A percentile compares a stretch with the other conserved stretches of the same genome.
phyloP scores from a whole-genome alignment of 768 basidiomycete genomes.

The Boletellus sp. region DNA sequence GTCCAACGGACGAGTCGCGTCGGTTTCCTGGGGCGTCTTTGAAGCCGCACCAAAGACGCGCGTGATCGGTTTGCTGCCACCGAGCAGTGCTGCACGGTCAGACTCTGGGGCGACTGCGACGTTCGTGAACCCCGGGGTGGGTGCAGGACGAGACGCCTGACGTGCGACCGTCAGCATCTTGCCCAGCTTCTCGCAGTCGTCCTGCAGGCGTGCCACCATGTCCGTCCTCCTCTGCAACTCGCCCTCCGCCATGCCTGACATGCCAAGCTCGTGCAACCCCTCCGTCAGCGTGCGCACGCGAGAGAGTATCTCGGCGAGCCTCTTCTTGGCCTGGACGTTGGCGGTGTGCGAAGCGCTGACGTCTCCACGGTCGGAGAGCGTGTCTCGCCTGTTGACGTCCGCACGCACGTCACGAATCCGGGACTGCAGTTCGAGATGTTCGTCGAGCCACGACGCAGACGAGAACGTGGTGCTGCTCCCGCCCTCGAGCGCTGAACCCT shows the following conservation, averaged over 20 bases:
- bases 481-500: slow-evolving; percentile 32
- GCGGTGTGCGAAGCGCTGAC: slow-evolving; percentile 68
- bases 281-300: slow-evolving; percentile 69
- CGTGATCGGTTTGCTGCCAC: slow-evolving; percentile 48
- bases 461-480: slow-evolving; percentile 55
- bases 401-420: slow-evolving; percentile 80
- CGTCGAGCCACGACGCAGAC: slow-evolving; percentile 82
- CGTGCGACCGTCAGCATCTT: slow-evolving; percentile 80
- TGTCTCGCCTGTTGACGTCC: slow-evolving; percentile 83
- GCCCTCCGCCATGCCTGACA: slow-evolving; percentile 81
- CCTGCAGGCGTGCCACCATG: slow-evolving; percentile 82
- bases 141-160: slow-evolving; percentile 42
- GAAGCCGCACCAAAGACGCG: slow-evolving; percentile 75
- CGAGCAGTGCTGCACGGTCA: slow-evolving; percentile 66
- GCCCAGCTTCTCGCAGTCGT: slow-evolving; percentile 85
- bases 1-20: slow-evolving; percentile 83
- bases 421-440: slow-evolving; percentile 74
- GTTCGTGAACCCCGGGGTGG: slow-evolving; percentile 27
- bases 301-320: slow-evolving; percentile 71
- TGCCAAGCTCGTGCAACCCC: slow-evolving; percentile 61
- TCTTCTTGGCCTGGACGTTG: slow-evolving; percentile 82
- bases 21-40: slow-evolving; percentile 69
- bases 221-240: slow-evolving; percentile 87
- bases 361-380: slow-evolving; percentile 73
- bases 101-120: slow-evolving; percentile 42